These are phyloP conservation scores for Orobanche coerulescens DNA, from an alignment of 257 asterid genomes.

Conservation along the genomic window DNA sequence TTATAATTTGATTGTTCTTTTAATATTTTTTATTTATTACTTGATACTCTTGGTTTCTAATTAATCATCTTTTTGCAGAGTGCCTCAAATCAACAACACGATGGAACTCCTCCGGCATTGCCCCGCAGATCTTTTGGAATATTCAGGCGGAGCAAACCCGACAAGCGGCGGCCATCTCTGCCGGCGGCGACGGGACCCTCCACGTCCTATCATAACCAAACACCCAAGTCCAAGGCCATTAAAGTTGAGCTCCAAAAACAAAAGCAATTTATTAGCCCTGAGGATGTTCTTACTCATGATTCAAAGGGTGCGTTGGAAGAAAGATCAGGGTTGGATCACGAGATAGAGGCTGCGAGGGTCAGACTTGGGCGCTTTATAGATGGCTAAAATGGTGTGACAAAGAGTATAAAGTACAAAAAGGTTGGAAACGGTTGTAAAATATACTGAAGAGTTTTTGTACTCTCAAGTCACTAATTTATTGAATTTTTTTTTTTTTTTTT, in stretches of 20 bases:
- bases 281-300: slow-evolving; percentile 28
- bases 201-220: slow-evolving; percentile 23
- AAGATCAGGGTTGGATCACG: slow-evolving; percentile 22
- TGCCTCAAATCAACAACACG: slow-evolving; percentile 9
- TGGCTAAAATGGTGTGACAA: slow-evolving; percentile 13
- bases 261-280: slow-evolving; percentile 32
- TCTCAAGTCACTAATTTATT: slow-evolving; percentile 12
- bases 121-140: slow-evolving; percentile 25
- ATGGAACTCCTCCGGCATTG: slow-evolving; percentile 19
- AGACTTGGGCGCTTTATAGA: slow-evolving; percentile 42
- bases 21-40: neutral
- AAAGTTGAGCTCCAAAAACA: slow-evolving; percentile 40
- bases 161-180: slow-evolving; percentile 30
- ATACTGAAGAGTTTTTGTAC: slow-evolving; percentile 19
- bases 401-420: neutral
- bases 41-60: neutral
- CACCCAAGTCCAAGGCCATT: slow-evolving; percentile 33
- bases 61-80: slow-evolving; percentile 20
- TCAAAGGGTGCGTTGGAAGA: neutral
- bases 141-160: slow-evolving; percentile 26
- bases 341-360: slow-evolving; percentile 27
- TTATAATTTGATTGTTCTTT: no score
- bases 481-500: slow-evolving; percentile 9
- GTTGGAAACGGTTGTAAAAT: slow-evolving; percentile 16
- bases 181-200: slow-evolving; percentile 31